Evolutionary conservation across 768 basidiomycete species (phyloP).

Genomic region (Daedaleopsis nitida): DNA sequence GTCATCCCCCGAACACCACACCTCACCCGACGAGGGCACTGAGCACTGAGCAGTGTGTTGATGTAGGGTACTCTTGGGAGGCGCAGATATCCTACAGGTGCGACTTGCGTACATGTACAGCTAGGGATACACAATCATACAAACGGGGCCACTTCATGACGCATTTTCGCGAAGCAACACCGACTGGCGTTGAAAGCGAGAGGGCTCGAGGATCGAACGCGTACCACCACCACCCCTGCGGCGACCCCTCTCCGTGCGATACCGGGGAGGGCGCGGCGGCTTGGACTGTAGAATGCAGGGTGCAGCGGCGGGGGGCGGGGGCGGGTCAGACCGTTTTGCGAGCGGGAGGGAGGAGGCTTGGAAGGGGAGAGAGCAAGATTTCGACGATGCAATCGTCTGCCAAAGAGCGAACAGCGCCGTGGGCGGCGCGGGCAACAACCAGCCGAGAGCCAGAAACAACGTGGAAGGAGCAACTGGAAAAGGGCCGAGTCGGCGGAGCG

Average conservation of each 20-base stretch:
- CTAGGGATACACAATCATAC: constrained; percentile 19
- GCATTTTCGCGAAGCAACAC: too few species aligned
- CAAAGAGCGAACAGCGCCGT: constrained; percentile 19
- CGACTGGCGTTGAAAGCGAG: not conserved
- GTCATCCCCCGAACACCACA: not conserved
- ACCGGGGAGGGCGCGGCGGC: too few species aligned
- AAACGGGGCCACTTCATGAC: constrained; percentile 9
- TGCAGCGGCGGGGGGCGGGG: not conserved
- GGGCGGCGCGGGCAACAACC: constrained; percentile 1
- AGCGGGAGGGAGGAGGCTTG: not conserved
- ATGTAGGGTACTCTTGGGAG: constrained; percentile 7
- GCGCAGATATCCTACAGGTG: constrained; percentile 12
- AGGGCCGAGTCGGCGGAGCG: not conserved
- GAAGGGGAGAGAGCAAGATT: not conserved
- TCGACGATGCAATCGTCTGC: constrained; percentile 16
- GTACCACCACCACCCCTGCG: too few species aligned
- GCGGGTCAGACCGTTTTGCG: not conserved
- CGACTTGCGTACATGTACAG: constrained; percentile 11
- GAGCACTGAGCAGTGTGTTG: not conserved
- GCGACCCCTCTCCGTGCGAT: not conserved
- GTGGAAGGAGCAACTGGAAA: constrained; percentile 6
- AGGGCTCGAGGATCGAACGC: not conserved
- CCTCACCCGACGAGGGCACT: not conserved
- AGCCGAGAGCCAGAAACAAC: not conserved
- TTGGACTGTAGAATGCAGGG: too few species aligned